Base-by-base conservation (phyloP, 805 yeast genomes). In the Blastobotrys muscicola region DNA sequence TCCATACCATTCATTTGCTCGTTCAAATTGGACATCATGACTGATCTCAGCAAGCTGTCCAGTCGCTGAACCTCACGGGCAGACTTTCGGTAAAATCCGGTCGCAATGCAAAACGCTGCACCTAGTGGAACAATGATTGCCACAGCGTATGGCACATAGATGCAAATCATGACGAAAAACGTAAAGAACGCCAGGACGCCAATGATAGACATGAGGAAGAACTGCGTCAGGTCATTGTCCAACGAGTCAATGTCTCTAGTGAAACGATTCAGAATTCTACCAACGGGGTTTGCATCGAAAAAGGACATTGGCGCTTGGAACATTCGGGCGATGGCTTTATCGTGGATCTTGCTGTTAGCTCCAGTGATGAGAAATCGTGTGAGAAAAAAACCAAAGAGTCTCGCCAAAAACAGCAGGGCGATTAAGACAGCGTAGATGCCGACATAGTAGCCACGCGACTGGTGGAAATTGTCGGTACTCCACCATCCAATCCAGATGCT, bases 231-330 rank as follows among this genome's bases (percentile, higher is more conserved):
- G 26, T 76, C 83, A 54, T 77, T 78, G 55, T 83, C 92, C 55
- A 83, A 64, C 3, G 75, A 75, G 58, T 81, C 85, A 0, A 89
- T 80, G 58, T 84, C 94, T 53, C 82, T 82, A 1, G 92, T 82
- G 60, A 83, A 83, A 50, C 94, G 68, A 61, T 83, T 84, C 58
- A 84, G 64, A 41, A 84, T 73, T 55, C 92, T 69, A 0, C 94
- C 94, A 68, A 82, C 71, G 15, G 94, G 94, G 0, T 89, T 84
- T 8, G 79, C 73, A 54, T 85, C 94, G 63, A 83, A 69, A 56
- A 74, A 84, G 0, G 76, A 60, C 87, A 84, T 81, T 32, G 94
- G 92, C 2, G 86, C 75, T 47, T 75, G 78, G 48, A 85, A 64
- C 16, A 83, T 63, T 36, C 64, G 72, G 41, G 67, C 56, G 43